These are phyloP conservation scores for Phytophthora colocasiae DNA, from an alignment of 352 stramenopile species.

Conservation along the genomic window DNA sequence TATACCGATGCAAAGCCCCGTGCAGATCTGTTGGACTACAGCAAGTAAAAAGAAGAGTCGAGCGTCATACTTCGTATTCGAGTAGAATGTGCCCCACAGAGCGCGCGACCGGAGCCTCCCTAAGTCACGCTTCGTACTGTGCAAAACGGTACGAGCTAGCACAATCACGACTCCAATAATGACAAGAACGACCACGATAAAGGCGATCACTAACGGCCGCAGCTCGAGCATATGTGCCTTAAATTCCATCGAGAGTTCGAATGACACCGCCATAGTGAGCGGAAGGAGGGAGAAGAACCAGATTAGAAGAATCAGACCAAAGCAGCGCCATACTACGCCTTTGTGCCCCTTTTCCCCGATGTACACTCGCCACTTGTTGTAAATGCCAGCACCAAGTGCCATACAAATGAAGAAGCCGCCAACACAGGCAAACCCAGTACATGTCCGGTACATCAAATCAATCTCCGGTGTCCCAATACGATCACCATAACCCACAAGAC, in stretches of 20 bases:
- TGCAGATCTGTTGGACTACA: conserved; percentile 51
- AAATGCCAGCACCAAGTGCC: conserved; percentile 22
- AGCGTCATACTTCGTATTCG: conserved; percentile 45
- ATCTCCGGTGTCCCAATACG: conserved; percentile 53
- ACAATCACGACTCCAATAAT: conserved; percentile 40
- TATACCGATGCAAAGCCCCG: conserved; percentile 50
- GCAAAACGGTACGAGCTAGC: conserved; percentile 42
- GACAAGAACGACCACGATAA: conserved; percentile 39
- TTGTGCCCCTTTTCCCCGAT: conserved; percentile 12
- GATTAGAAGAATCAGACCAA: conserved; percentile 57
- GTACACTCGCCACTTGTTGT: conserved; percentile 15
- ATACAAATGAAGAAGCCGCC: conserved; percentile 46
- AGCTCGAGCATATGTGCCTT: conserved; percentile 24
- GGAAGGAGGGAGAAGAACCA: conserved; percentile 66
- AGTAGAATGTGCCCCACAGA: conserved; percentile 59
- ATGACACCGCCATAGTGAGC: conserved; percentile 51
- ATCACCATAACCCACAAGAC: conserved; percentile 57
- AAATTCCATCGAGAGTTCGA: conserved; percentile 69
- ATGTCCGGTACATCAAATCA: conserved; percentile 38
- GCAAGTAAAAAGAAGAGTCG: conserved; percentile 64
- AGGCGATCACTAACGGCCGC: conserved; percentile 31
- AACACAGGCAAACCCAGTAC: conserved; percentile 42
- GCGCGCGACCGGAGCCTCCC: conserved; percentile 45
- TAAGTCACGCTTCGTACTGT: conserved; percentile 42
- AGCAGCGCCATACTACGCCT: conserved; percentile 46